These are phyloP conservation scores for Citrullus mucosospermus DNA, from an alignment of 306 rosid species.

Conservation along the genomic window DNA sequence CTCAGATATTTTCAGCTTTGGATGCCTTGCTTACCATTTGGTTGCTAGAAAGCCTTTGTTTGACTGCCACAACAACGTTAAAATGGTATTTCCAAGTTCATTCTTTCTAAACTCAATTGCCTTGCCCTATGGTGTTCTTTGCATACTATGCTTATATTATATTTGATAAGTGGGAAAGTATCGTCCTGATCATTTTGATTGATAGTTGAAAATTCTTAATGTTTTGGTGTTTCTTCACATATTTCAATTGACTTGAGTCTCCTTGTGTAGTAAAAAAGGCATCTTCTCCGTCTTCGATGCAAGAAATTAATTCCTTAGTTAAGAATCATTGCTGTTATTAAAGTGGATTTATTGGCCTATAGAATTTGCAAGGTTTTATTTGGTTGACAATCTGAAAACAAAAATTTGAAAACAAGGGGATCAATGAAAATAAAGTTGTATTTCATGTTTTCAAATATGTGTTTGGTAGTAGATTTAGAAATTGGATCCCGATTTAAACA, in stretches of 20 bases:
- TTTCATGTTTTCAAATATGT: no score
- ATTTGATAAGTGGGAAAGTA: neutral
- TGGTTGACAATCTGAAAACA: no score
- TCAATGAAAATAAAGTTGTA: no score
- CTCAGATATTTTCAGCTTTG: constrained; percentile 94
- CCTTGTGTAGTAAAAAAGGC: neutral
- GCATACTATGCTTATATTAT: neutral
- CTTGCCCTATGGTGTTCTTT: neutral
- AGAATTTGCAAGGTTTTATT: neutral
- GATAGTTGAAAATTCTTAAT: neutral
- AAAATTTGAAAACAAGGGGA: no score
- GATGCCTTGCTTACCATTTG: constrained; percentile 90
- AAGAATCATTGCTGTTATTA: neutral
- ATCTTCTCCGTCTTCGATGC: neutral
- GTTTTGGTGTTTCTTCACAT: neutral
- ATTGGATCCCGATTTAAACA: no score
- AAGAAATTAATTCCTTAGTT: neutral
- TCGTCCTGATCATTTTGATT: neutral
- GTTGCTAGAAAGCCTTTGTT: constrained; percentile 74
- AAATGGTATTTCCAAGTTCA: constrained; percentile 50
- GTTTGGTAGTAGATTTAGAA: no score
- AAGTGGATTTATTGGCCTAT: neutral
- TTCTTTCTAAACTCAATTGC: neutral
- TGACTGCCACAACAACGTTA: constrained; percentile 85
- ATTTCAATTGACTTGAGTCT: neutral